Base-by-base conservation (phyloP, 2,329 filamentous ascomycete genomes). In the Clonostachys sp. region DNA sequence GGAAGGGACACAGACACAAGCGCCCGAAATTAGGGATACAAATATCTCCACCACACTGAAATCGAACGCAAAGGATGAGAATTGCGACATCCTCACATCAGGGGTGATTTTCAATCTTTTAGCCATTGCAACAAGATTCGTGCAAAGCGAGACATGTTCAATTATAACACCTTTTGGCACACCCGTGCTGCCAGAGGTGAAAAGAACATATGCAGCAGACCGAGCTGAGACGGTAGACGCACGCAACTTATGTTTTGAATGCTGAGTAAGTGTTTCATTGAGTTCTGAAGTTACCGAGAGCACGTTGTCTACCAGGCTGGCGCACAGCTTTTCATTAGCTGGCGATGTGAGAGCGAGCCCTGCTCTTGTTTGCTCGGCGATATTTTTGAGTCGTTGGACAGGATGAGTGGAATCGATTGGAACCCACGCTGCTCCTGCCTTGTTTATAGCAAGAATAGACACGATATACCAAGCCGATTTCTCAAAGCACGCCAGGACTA, bases 401-500 rank as follows among this genome's bases (percentile, higher is more conserved):
- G 51, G 51, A 34, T 53, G 50, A 14, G 48, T 46, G 5, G 50
- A 51, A 20, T 52, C 52, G 4, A 57, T 42, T 10, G 49, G 51
- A 34, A 55, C 53, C 30, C 50, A 55, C 5, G 48, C 46, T 24
- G 46, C 55, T n/a, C 55, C 55, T 18, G 50, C 55, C 24, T 53
- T 50, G n/a, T 52, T 44, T 9, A 57, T 48, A 5, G 52, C 55
- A 5, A 57, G 41, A 12, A 52, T 50, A 14, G 52, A 41, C 18
- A 57, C 55, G 6, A 55, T 45, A 24, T 51, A 48, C 54, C 53
- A 57, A 4, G 48, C 45, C 1, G 57, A 61, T 43, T 64, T 65
- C 34, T 62, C 59, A n/a, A 63, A 62, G 42, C 57, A 62, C 0
- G 64, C 42, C 6, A 57, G 55, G 0, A 64, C 51, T 7, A 53